Percentiles rank a stretch among this genome's conserved stretches.
Conservation (phyloP, 75 land plant genomes). For the Chamaecyparis obtusa region DNA sequence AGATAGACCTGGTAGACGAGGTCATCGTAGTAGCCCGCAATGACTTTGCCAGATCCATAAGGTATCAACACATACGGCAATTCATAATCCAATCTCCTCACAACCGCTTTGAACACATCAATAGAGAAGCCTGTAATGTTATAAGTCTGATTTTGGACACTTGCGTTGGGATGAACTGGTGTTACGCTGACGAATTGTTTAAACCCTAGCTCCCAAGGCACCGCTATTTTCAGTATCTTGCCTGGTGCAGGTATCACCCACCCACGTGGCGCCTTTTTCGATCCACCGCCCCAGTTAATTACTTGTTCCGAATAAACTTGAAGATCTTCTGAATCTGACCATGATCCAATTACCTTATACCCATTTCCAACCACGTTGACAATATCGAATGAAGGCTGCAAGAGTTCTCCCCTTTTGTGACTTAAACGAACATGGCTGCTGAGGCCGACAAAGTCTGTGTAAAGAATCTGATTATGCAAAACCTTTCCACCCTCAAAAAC, state of each 20-base stretch:
- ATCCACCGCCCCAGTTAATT: neutral
- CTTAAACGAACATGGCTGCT: slow-evolving; percentile 8
- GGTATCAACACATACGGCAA: too few relatives aligned
- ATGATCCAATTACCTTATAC: neutral
- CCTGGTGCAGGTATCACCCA: neutral
- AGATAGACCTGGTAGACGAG: slow-evolving; percentile 24
- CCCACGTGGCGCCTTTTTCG: neutral
- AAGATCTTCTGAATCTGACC: neutral
- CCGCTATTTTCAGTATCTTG: slow-evolving; percentile 10
- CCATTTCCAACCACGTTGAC: slow-evolving; percentile 21
- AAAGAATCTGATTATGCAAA: neutral
- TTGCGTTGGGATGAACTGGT: neutral
- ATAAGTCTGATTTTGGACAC: neutral
- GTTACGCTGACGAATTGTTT: slow-evolving; percentile 8
- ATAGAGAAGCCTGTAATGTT: neutral
- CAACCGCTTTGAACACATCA: slow-evolving; percentile 28
- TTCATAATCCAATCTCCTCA: too few relatives aligned
- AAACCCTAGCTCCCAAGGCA: slow-evolving; percentile 23
- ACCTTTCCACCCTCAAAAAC: slow-evolving; percentile 15
- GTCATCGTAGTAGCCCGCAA: slow-evolving; percentile 23
- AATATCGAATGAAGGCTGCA: slow-evolving; percentile 9
- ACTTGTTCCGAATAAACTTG: neutral
- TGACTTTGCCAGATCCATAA: too few relatives aligned
- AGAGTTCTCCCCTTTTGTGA: slow-evolving; percentile 8
- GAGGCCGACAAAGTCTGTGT: slow-evolving; percentile 17